Conservation (phyloP, 257 asterid genomes). For the Solanum dulcamara region DNA sequence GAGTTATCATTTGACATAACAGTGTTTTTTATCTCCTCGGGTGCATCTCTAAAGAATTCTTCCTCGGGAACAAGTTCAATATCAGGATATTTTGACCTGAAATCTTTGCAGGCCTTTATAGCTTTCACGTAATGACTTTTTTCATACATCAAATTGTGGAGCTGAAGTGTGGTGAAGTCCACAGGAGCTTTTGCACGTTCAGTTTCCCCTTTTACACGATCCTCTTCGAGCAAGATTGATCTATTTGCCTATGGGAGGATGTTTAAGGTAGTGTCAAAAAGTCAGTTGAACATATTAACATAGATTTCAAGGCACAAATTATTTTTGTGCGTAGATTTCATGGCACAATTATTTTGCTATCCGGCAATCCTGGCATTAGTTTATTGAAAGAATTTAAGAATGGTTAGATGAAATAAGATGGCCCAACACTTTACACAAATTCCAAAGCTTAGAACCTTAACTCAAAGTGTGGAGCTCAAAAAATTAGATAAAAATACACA, state of each 20-base stretch:
- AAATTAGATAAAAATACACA: not conserved
- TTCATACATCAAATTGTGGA: slow-evolving; percentile 92
- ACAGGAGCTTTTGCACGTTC: slow-evolving; percentile 89
- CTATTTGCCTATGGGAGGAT: slow-evolving; percentile 60
- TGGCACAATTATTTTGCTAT: not conserved
- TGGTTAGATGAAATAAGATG: not conserved
- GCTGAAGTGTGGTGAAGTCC: slow-evolving; percentile 87
- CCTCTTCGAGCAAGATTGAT: slow-evolving; percentile 96
- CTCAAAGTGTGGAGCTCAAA: not conserved
- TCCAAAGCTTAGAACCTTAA: not conserved
- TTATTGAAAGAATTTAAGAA: not conserved
- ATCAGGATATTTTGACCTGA: slow-evolving; percentile 81
- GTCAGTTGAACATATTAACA: not conserved
- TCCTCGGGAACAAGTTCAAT: slow-evolving; percentile 89
- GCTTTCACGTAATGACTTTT: slow-evolving; percentile 95
- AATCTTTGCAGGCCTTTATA: slow-evolving; percentile 90
- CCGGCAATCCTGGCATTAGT: not conserved
- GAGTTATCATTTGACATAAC: slow-evolving; percentile 47
- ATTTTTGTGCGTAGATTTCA: not conserved
- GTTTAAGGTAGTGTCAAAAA: not conserved
- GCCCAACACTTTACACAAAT: not conserved
- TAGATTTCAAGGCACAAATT: not conserved
- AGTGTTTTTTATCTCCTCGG: slow-evolving; percentile 62
- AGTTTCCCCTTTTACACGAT: slow-evolving; percentile 70
- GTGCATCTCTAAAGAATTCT: slow-evolving; percentile 74